Evolutionary conservation across 352 stramenopile species (phyloP).

Genomic region (Sclerospora graminicola): DNA sequence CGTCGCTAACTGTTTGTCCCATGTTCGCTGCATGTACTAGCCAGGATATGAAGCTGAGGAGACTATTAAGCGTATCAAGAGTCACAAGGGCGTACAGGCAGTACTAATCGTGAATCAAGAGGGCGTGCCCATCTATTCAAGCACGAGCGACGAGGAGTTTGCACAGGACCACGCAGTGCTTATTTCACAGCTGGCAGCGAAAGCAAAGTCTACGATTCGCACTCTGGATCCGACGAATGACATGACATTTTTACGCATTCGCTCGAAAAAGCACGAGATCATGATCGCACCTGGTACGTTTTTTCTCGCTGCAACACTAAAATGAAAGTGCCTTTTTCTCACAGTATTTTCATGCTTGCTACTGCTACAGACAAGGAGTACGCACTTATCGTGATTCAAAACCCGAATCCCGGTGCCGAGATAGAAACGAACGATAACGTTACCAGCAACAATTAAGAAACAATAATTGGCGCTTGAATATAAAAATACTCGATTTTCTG

Average conservation of each 20-base stretch:
- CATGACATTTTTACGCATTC: constrained; percentile 90
- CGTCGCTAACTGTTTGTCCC: no score
- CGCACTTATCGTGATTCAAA: constrained; percentile 90
- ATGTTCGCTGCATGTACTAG: constrained; percentile 19
- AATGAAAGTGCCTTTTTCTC: not conserved
- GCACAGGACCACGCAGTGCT: constrained; percentile 77
- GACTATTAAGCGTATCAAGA: constrained; percentile 90
- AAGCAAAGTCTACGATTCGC: constrained; percentile 86
- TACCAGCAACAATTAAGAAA: no score
- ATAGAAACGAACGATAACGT: constrained; percentile 21
- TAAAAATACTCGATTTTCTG: no score
- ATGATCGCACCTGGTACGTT: constrained; percentile 77
- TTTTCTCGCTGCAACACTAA: not conserved
- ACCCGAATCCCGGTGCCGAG: constrained; percentile 57
- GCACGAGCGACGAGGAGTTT: constrained; percentile 85
- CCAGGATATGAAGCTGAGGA: constrained; percentile 89
- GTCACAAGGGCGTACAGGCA: constrained; percentile 89
- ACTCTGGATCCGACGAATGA: constrained; percentile 88
- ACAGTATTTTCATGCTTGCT: not conserved
- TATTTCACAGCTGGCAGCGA: constrained; percentile 84
- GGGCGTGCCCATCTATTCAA: constrained; percentile 88
- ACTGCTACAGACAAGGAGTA: constrained; percentile 82
- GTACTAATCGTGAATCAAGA: constrained; percentile 92
- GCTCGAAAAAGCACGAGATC: constrained; percentile 92
- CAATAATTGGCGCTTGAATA: no score